Evolutionary conservation across 495 filamentous ascomycete species (phyloP).

Genomic region (Jackrogersella multiformis): DNA sequence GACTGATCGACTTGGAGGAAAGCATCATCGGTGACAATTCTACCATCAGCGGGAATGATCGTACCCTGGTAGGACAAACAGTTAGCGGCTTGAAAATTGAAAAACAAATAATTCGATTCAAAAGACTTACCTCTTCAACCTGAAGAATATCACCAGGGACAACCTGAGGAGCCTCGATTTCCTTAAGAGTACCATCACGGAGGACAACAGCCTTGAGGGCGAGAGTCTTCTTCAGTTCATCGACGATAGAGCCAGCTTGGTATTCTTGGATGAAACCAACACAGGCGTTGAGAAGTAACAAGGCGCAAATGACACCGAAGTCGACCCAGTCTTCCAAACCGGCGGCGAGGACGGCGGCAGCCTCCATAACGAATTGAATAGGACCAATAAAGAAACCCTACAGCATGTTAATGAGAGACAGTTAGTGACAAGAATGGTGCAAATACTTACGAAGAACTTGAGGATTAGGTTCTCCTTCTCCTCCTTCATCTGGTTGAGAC

Average conservation of each 20-base stretch:
- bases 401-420: slow-evolving; percentile 7
- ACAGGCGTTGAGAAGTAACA: slow-evolving; percentile 79
- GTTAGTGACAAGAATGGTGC: neutral
- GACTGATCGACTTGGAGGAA: slow-evolving; percentile 94
- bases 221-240: slow-evolving; percentile 89
- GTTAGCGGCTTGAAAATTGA: slow-evolving; percentile 8
- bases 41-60: slow-evolving; percentile 89
- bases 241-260: slow-evolving; percentile 89
- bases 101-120: slow-evolving; percentile 50
- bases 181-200: slow-evolving; percentile 74
- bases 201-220: slow-evolving; percentile 86
- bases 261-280: slow-evolving; percentile 91
- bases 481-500: slow-evolving; percentile 88
- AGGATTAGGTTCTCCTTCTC: slow-evolving; percentile 85
- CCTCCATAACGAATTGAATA: slow-evolving; percentile 95
- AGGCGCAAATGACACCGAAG: slow-evolving; percentile 79
- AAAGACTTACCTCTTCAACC: slow-evolving; percentile 69
- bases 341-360: slow-evolving; percentile 77
- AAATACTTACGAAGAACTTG: slow-evolving; percentile 70
- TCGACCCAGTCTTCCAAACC: slow-evolving; percentile 85
- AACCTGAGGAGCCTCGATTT: slow-evolving; percentile 79
- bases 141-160: slow-evolving; percentile 91
- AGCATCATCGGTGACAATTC: slow-evolving; percentile 78
- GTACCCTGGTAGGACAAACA: slow-evolving; percentile 64
- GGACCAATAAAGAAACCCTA: slow-evolving; percentile 82